phyloP scores from a whole-genome alignment of 345 rosid species.

The Cardiospermum halicacabum region DNA sequence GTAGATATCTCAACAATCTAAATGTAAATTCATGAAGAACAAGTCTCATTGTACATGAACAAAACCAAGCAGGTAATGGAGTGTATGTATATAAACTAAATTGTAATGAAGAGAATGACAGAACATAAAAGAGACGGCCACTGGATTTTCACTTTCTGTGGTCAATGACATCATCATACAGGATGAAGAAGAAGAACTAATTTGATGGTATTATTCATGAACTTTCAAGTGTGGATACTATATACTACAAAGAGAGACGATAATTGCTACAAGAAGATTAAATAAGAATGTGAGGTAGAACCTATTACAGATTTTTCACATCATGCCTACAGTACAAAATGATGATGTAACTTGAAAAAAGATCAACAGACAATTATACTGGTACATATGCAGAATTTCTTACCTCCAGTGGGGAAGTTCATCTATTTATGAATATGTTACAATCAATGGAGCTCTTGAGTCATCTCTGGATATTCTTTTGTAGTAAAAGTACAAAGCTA shows the following conservation, averaged over 20 bases:
- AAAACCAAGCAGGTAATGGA: not conserved
- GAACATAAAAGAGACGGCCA: not conserved
- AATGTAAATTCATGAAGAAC: not conserved
- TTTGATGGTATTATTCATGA: not conserved
- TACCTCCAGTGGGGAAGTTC: not conserved
- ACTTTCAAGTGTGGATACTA: not conserved
- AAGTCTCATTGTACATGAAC: not conserved
- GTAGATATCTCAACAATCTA: not conserved
- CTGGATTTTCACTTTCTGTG: not conserved
- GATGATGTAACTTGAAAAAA: not conserved
- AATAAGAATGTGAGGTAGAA: not conserved
- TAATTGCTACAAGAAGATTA: not conserved
- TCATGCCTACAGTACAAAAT: not conserved
- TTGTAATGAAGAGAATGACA: not conserved
- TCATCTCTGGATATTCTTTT: conserved; percentile 29
- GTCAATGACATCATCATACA: not conserved
- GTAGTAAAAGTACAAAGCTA: conserved; percentile 57
- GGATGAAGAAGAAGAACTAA: not conserved
- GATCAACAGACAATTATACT: not conserved
- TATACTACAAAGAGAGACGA: not conserved
- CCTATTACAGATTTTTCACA: not conserved
- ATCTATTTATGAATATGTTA: conserved; percentile 29
- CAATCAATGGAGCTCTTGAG: conserved; percentile 55
- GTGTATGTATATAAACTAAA: not conserved
- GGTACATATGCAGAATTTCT: not conserved